phyloP scores from a whole-genome alignment of 2,329 filamentous ascomycete species.

The Zymoseptoria ardabiliae region DNA sequence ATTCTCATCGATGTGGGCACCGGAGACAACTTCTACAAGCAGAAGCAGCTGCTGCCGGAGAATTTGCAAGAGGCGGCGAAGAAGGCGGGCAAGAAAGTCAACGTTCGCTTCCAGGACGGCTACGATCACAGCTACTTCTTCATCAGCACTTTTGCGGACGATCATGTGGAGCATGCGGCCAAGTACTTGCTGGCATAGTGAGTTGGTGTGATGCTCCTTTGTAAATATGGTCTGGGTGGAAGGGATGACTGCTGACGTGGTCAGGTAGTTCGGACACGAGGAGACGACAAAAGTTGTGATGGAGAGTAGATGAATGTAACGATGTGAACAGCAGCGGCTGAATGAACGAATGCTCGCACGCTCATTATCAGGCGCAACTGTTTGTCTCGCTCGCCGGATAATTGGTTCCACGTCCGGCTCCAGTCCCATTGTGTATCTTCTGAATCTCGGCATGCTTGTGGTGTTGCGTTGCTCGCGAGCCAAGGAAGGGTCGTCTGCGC shows the following conservation, averaged over 20 bases:
- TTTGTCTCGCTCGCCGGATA: background rate
- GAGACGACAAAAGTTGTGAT: background rate
- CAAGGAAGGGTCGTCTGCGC: background rate
- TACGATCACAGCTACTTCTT: conserved; percentile 99
- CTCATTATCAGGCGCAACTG: background rate
- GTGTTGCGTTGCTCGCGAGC: background rate
- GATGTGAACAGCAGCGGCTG: background rate
- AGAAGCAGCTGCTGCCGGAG: conserved; percentile 85
- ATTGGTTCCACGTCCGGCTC: too few relatives aligned
- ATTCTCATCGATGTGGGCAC: conserved; percentile 88
- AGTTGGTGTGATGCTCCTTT: background rate
- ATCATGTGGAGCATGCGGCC: conserved; percentile 86
- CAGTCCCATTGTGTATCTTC: background rate
- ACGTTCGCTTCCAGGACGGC: conserved; percentile 75
- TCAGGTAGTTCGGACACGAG: background rate
- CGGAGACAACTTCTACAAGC: conserved; percentile 93
- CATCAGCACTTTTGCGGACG: conserved; percentile 81
- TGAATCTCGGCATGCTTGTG: background rate
- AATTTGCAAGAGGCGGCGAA: conserved; percentile 78
- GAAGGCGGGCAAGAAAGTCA: conserved; percentile 65
- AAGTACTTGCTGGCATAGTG: conserved; percentile 56
- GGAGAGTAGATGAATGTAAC: background rate
- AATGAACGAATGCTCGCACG: background rate
- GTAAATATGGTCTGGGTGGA: background rate
- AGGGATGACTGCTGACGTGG: conserved; percentile 4